Evolutionary conservation across 2,329 filamentous ascomycete genomes (phyloP).

Genomic region (Podosphaera fusca): DNA sequence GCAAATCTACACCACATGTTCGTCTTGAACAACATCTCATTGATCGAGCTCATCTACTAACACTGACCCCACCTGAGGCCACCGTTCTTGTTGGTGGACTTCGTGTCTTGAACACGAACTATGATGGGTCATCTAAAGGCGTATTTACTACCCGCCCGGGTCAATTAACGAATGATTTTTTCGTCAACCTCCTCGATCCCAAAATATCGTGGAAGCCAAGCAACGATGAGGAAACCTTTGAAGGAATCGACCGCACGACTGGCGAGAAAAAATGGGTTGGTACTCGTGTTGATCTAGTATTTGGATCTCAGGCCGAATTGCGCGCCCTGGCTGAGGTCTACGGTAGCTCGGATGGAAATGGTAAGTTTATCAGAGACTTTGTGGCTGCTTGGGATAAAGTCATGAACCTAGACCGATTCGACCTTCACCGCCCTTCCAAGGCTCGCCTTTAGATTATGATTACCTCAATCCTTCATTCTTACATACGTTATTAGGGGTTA

Average conservation of each 20-base stretch:
- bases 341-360: slow-evolving; percentile 23
- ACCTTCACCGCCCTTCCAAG: slow-evolving; percentile 11
- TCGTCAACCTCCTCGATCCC: slow-evolving; percentile 53
- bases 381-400: slow-evolving; percentile 34
- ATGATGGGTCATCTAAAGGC: slow-evolving; percentile 41
- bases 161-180: slow-evolving; percentile 57
- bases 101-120: slow-evolving; percentile 47
- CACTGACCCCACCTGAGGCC: slow-evolving; percentile 45
- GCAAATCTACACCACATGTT: slow-evolving; percentile 34
- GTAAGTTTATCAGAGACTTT: slow-evolving; percentile 33
- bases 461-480: too few species aligned
- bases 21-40: slow-evolving; percentile 46
- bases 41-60: slow-evolving; percentile 48
- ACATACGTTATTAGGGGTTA: too few species aligned
- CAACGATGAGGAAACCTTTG: slow-evolving; percentile 23
- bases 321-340: slow-evolving; percentile 34
- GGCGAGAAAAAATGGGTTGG: slow-evolving; percentile 32
- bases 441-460: too few species aligned
- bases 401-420: slow-evolving; percentile 34
- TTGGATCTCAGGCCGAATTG: slow-evolving; percentile 34
- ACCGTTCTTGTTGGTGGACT: slow-evolving; percentile 50
- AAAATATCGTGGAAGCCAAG: slow-evolving; percentile 38
- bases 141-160: slow-evolving; percentile 47
- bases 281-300: slow-evolving; percentile 31
- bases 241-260: slow-evolving; percentile 29